Evolutionary conservation across 2,329 filamentous ascomycete genomes (phyloP), one percentile per base, ranked within the genome.

Genomic region (Penicillium sp.): DNA sequence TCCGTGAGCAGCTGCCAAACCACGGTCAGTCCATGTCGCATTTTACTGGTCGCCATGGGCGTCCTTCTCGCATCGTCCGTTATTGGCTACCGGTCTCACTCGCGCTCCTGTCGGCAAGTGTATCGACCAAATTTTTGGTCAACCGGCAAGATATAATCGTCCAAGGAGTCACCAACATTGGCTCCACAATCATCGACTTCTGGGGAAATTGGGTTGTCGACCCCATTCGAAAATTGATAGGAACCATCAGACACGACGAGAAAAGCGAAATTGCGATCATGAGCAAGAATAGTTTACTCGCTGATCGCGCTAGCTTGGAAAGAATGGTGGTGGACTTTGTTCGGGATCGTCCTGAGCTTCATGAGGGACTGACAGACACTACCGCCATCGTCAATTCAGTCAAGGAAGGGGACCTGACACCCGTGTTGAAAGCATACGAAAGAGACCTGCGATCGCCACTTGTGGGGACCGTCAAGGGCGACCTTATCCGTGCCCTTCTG

Each of bases 291-390:
- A 97, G 92, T 62, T 82, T 99, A 21, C 87, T 89, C 70, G 92
- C 92, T 1, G 94, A 99, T 70, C 86, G 91, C 31, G 91, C 92
- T 50, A 97, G 92, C 68, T 79, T 99, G 31, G 93, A 99, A 73
- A 88, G 94, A 45, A 99, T 99, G 94, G 95, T 99, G 4, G 88
- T 99, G 36, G 94, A 97, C 63, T 99, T 99, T 77, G 90, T 92
- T 4, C 78, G 87, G 9, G 92, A 96, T 64, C 91, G 92, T 66
- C 89, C 91, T 1, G 81, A 85, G 34, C 54, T 58, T 76, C 81
- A 16, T 66, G 69, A 29, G 79, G 79, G 8, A 79, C 81, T 5
- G 7, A 72, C 79, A 1, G 86, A 96, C 65, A 85, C 96, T 31
- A 80, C 84, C 8, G 83, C 89, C 10, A 89, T 99, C 60, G 83